These are phyloP conservation scores for Picochlorum sp. DNA, from an alignment of 139 green algal species.

Conservation along the genomic window DNA sequence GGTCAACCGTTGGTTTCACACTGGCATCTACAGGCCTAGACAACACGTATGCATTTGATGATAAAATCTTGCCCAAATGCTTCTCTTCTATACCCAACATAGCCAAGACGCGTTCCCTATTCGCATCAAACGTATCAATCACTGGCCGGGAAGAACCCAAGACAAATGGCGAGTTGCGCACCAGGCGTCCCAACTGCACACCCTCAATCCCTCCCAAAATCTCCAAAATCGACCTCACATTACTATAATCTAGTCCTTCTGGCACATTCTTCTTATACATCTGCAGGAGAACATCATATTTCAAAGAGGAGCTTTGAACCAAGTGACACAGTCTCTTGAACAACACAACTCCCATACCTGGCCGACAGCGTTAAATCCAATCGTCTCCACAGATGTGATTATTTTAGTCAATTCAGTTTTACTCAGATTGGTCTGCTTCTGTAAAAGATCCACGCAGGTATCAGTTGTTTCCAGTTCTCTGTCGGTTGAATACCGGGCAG, in stretches of 20 bases:
- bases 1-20: neutral
- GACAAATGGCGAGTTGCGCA: conserved; percentile 6
- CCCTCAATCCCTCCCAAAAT: neutral
- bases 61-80: conserved; percentile 10
- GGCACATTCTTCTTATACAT: neutral
- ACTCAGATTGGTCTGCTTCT: conserved; percentile 3
- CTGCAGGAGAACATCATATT: neutral
- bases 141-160: neutral
- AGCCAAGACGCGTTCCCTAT: neutral
- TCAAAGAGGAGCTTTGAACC: neutral
- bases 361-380: neutral
- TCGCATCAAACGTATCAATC: neutral
- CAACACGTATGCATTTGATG: conserved; percentile 5
- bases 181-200: neutral
- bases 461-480: neutral
- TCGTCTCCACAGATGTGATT: neutral
- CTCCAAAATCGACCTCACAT: neutral
- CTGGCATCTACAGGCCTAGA: neutral
- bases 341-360: neutral
- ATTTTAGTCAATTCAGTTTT: neutral
- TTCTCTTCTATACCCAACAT: neutral
- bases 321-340: neutral
- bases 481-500: neutral
- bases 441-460: neutral
- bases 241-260: neutral